A percentile compares a stretch with the other conserved stretches of the same genome.
Conservation (phyloP, 2,329 filamentous ascomycete genomes). For the Penicillium sp. region DNA sequence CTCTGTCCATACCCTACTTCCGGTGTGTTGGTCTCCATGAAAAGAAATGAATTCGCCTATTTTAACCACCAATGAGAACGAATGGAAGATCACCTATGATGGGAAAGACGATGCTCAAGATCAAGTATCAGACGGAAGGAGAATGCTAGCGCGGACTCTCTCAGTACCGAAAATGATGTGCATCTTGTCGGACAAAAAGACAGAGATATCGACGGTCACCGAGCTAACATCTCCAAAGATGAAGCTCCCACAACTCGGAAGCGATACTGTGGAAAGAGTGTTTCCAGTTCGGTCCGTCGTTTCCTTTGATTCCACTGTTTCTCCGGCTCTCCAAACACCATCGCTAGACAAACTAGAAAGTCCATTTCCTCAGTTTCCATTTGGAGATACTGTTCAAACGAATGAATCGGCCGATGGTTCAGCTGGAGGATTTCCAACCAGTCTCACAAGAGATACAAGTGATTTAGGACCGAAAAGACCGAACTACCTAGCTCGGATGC, state of each 20-base stretch:
- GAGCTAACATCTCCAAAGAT: slow-evolving; percentile 16
- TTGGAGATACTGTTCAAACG: slow-evolving; percentile 9
- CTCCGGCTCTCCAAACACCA: slow-evolving; percentile 26
- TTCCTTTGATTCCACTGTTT: slow-evolving; percentile 59
- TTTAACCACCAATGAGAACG: neutral
- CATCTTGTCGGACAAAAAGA: slow-evolving; percentile 20
- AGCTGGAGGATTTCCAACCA: neutral
- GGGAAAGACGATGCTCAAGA: slow-evolving; percentile 5
- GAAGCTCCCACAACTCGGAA: slow-evolving; percentile 29
- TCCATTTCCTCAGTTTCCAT: slow-evolving; percentile 22
- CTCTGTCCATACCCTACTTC: too few species aligned
- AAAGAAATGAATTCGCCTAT: neutral
- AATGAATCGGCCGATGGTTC: slow-evolving; percentile 3
- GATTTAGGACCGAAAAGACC: neutral
- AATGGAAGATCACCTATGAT: slow-evolving; percentile 18
- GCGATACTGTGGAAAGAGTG: slow-evolving; percentile 59
- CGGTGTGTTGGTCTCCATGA: neutral
- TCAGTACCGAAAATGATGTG: slow-evolving; percentile 23
- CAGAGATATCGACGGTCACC: slow-evolving; percentile 13
- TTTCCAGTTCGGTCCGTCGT: slow-evolving; percentile 77
- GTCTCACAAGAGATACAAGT: neutral
- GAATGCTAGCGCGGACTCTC: slow-evolving; percentile 7
- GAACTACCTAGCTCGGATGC: slow-evolving; percentile 1
- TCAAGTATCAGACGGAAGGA: slow-evolving; percentile 1
- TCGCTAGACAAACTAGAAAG: slow-evolving; percentile 23